These are phyloP conservation scores for Aspergillus leporis DNA, from an alignment of 495 filamentous ascomycete species.

Conservation along the genomic window DNA sequence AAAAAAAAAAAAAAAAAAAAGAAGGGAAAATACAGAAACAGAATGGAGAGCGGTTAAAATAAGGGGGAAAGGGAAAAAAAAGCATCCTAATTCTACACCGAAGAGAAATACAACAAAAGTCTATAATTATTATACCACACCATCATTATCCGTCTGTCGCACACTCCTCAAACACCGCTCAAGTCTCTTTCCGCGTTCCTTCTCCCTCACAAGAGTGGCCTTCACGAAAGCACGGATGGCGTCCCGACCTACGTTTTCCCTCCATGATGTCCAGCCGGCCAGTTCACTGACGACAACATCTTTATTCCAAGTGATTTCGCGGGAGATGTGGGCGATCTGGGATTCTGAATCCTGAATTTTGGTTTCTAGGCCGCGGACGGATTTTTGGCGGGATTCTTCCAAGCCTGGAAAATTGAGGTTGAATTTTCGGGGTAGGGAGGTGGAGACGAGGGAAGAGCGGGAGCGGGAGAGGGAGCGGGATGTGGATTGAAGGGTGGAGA, in stretches of 20 bases:
- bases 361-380: constrained; percentile 76
- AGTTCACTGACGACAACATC: constrained; percentile 89
- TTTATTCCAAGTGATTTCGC: constrained; percentile 87
- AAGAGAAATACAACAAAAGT: constrained; percentile 8
- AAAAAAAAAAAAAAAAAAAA: no score
- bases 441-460: constrained; percentile 62
- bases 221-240: constrained; percentile 74
- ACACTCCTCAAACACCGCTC: constrained; percentile 56
- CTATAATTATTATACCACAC: constrained; percentile 20
- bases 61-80: constrained; percentile 4
- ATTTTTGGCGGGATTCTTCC: constrained; percentile 82
- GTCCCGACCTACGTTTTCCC: constrained; percentile 71
- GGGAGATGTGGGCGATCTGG: constrained; percentile 66
- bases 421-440: constrained; percentile 50
- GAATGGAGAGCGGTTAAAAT: constrained; percentile 6
- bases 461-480: constrained; percentile 72
- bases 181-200: constrained; percentile 76
- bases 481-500: constrained; percentile 64
- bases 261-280: constrained; percentile 89
- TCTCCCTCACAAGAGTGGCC: constrained; percentile 76
- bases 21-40: constrained; percentile 5
- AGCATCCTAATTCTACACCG: neutral
- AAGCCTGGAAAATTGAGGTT: constrained; percentile 58
- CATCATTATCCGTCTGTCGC: constrained; percentile 27
- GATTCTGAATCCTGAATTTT: constrained; percentile 64